A percentile compares a stretch with the other conserved stretches of the same genome.
Evolutionary conservation across 1,284 basidiomycete genomes (phyloP).

Genomic region (Ustilago vetiveriae): DNA sequence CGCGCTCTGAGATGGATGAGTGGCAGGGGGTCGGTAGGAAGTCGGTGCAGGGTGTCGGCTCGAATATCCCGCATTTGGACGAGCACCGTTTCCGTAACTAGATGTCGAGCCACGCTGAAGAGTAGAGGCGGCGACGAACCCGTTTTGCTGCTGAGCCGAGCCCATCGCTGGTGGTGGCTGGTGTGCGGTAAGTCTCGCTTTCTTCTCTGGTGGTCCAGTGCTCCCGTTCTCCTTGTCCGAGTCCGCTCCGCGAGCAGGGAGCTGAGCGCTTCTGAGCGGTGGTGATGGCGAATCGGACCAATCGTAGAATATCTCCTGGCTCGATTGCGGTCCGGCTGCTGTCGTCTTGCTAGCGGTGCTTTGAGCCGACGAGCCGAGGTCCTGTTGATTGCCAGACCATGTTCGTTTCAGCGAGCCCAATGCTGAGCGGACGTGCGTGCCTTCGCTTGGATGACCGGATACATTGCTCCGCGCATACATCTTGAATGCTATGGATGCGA

Average conservation of each 20-base stretch:
- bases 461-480: slow-evolving; percentile 25
- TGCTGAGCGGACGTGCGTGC: slow-evolving; percentile 33
- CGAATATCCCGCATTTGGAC: background rate
- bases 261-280: slow-evolving; percentile 2
- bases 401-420: slow-evolving; percentile 41
- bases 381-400: slow-evolving; percentile 53
- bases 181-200: slow-evolving; percentile 1
- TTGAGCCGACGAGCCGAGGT: slow-evolving; percentile 32
- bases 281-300: slow-evolving; percentile 49
- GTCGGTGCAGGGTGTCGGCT: background rate
- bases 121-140: slow-evolving; percentile 20
- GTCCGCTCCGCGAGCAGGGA: slow-evolving; percentile 1
- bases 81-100: slow-evolving; percentile 5
- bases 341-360: slow-evolving; percentile 3
- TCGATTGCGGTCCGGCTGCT: slow-evolving; percentile 3
- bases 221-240: slow-evolving; percentile 38
- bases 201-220: slow-evolving; percentile 18
- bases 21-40: background rate
- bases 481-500: background rate
- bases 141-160: slow-evolving; percentile 1
- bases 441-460: slow-evolving; percentile 12
- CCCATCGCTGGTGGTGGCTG: background rate
- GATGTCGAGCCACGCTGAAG: slow-evolving; percentile 4
- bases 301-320: slow-evolving; percentile 38
- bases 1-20: slow-evolving; percentile 15